These are phyloP conservation scores for Lepidium sativum DNA, from an alignment of 345 rosid species.

Conservation along the genomic window DNA sequence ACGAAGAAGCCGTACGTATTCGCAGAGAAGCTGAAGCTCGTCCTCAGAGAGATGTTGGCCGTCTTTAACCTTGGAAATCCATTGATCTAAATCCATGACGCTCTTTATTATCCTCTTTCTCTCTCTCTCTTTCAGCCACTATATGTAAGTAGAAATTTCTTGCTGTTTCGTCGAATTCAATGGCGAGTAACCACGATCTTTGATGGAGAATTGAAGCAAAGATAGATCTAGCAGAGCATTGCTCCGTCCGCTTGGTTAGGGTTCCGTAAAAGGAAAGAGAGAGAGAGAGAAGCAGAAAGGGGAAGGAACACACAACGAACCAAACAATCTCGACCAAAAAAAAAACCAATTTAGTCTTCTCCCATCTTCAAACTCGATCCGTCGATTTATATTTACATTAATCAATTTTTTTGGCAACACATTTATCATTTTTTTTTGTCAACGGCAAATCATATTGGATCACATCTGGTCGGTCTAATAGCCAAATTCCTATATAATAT, in stretches of 20 bases:
- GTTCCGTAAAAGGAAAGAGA: conserved; percentile 13
- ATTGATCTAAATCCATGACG: conserved; percentile 96
- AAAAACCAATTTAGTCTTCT: conserved; percentile 22
- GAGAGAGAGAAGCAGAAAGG: not conserved
- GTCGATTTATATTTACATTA: not conserved
- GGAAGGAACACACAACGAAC: not conserved
- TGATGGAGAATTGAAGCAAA: not conserved
- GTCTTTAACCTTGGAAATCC: conserved; percentile 95
- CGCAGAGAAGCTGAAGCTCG: conserved; percentile 99
- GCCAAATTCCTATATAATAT: too few relatives aligned
- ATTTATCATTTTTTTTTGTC: too few relatives aligned
- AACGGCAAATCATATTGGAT: too few relatives aligned
- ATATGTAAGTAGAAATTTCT: not conserved
- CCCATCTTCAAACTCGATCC: conserved; percentile 13
- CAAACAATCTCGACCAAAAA: conserved; percentile 20
- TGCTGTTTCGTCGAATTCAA: not conserved
- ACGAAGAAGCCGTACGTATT: conserved; percentile 45
- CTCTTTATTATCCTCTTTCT: not conserved
- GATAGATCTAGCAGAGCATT: conserved; percentile 31
- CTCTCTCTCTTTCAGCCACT: not conserved
- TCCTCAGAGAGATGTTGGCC: conserved; percentile 89
- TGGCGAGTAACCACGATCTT: conserved; percentile 5
- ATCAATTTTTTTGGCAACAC: not conserved
- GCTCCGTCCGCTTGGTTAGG: conserved; percentile 28
- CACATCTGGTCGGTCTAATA: too few relatives aligned